Conservation (phyloP, 345 rosid species). For the Lepidium africanum region DNA sequence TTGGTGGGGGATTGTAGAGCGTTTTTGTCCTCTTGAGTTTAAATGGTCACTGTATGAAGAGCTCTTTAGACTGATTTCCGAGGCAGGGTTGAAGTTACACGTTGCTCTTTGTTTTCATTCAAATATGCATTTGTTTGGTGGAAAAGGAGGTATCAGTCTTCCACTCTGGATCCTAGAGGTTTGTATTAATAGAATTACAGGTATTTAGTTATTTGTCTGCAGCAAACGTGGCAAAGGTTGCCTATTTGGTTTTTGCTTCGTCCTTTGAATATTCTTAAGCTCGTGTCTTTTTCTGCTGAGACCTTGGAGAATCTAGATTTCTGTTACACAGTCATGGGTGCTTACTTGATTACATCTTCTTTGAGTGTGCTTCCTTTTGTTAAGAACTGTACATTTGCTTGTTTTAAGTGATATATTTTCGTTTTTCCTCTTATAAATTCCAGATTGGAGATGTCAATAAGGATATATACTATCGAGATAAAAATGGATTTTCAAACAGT, state of each 20-base stretch:
- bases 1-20: slow-evolving; percentile 73
- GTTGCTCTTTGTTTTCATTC: slow-evolving; percentile 58
- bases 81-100: slow-evolving; percentile 53
- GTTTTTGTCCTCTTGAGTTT: slow-evolving; percentile 47
- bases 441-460: slow-evolving; percentile 55
- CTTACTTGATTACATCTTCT: background rate
- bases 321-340: background rate
- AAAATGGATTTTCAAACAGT: slow-evolving; percentile 42
- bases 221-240: background rate
- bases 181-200: slow-evolving; percentile 16
- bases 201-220: slow-evolving; percentile 18
- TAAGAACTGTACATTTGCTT: background rate
- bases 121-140: slow-evolving; percentile 35
- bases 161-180: slow-evolving; percentile 67
- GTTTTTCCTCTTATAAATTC: background rate
- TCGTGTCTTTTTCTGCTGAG: background rate
- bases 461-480: slow-evolving; percentile 56
- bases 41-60: slow-evolving; percentile 60
- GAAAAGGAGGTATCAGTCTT: slow-evolving; percentile 49
- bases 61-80: slow-evolving; percentile 46
- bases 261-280: background rate
- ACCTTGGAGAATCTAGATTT: background rate
- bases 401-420: background rate
- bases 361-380: background rate
- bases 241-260: slow-evolving; percentile 3